Evolutionary conservation across 768 basidiomycete genomes (phyloP).

Genomic region (Trametes gibbosa): DNA sequence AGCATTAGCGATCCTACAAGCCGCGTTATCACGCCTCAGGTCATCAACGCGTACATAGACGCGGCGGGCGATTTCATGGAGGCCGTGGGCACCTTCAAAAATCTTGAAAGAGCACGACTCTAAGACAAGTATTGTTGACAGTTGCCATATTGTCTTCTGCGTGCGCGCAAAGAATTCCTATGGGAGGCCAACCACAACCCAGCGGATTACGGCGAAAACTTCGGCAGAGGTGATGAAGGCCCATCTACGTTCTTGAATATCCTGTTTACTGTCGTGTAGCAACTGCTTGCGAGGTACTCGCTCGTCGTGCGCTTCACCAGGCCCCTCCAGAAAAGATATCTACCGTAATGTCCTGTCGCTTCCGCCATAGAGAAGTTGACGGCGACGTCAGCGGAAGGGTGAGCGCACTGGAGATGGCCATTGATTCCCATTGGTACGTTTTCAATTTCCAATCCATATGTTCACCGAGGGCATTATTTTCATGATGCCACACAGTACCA

Average conservation of each 20-base stretch:
- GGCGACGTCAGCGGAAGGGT: conserved; percentile 72
- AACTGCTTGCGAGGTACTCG: conserved; percentile 80
- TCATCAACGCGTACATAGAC: conserved; percentile 71
- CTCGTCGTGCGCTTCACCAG: conserved; percentile 74
- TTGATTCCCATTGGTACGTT: conserved; percentile 81
- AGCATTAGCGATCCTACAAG: conserved; percentile 74
- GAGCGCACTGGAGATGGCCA: conserved; percentile 86
- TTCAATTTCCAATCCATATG: too few species aligned
- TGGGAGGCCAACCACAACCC: conserved; percentile 79
- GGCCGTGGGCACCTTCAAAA: conserved; percentile 52
- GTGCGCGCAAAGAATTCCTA: conserved; percentile 77
- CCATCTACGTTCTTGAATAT: background rate
- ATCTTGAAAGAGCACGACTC: background rate
- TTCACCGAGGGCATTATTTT: too few species aligned
- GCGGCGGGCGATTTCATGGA: conserved; percentile 88
- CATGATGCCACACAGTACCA: conserved; percentile 47
- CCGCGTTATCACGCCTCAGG: conserved; percentile 77
- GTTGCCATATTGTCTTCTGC: conserved; percentile 81
- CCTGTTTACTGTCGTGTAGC: conserved; percentile 41
- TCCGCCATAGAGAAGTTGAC: conserved; percentile 66
- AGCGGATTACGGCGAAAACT: conserved; percentile 85
- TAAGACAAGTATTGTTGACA: conserved; percentile 25
- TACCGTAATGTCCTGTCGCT: conserved; percentile 76
- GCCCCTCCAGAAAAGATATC: conserved; percentile 60
- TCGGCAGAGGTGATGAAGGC: conserved; percentile 61